Evolutionary conservation across 1,139 yeast genomes (phyloP).

Genomic region (Saccharomyces pastorianus): DNA sequence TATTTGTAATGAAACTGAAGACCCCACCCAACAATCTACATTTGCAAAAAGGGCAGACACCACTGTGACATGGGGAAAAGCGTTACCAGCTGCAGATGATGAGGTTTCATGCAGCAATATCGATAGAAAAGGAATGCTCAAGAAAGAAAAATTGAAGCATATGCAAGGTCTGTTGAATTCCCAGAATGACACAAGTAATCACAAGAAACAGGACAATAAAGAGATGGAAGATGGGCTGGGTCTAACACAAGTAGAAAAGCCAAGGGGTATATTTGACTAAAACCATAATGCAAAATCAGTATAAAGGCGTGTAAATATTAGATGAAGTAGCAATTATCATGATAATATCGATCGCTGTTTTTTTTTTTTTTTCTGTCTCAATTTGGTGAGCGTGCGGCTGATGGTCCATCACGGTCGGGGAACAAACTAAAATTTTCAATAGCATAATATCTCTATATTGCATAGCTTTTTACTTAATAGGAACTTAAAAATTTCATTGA

Average conservation of each 20-base stretch:
- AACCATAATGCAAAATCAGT: not conserved
- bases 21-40: conserved; percentile 2
- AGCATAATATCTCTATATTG: not conserved
- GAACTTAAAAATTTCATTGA: not conserved
- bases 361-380: not conserved
- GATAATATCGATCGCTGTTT: not conserved
- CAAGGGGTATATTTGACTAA: conserved; percentile 33
- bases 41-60: not conserved
- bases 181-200: not conserved
- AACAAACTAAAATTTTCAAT: not conserved
- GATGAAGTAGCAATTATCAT: not conserved
- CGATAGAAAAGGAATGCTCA: not conserved
- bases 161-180: not conserved
- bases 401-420: not conserved
- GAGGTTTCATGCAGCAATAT: not conserved
- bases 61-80: not conserved
- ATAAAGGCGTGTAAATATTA: not conserved
- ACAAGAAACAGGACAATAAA: conserved; percentile 1
- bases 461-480: not conserved
- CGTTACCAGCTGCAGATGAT: not conserved
- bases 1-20: not conserved
- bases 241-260: conserved; percentile 31
- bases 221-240: conserved; percentile 27
- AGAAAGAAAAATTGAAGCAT: not conserved
- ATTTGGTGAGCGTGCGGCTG: not conserved